Base-by-base conservation (phyloP, 352 stramenopile species). In the Saprolegnia parasitica region DNA sequence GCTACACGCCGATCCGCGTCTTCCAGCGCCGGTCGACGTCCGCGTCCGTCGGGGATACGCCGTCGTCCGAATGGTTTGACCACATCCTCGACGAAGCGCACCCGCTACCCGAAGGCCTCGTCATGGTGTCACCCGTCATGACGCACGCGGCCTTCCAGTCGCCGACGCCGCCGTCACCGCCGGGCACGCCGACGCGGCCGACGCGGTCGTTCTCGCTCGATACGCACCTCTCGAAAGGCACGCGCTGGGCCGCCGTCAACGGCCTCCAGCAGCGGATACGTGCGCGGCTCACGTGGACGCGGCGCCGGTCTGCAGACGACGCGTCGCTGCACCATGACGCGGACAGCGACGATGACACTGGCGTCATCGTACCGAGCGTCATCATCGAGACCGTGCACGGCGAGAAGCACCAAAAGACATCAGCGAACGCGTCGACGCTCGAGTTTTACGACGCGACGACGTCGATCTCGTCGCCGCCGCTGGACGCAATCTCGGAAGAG, bases 31-130 rank as follows among this genome's bases (percentile, higher is more conserved):
- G 23, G 23, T 47, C 58, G 46, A 66, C 23, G 23, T 23, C 58
- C 21, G 29, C 29, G 29, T 35, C 29, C 29, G 47, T 55, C n/a
- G 47, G 47, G n/a, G 47, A 55, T 55, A 55, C 47, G 47, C 47
- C 47, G 24, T 29, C 26, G 23, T 35, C 40, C 29, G 62, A 68
- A 11, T 68, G 62, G 62, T 68, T 68, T 35, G 47, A 68, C 46
- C 46, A 39, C 39, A 45, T 56, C 11, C 29, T 56, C 37, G 4
- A 68, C 26, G 20, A 23, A 40, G 26, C 47, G 20, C 20, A 47
- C 15, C 62, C 62, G 32, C 62, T 68, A 18, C 62, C 62, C 29
- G 62, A 68, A 68, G 62, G 62, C 45, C n/a, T 68, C 24, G 62
- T 68, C 16, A 42, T 68, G 26, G 62, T 56, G 16, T 68, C 62